phyloP scores from a whole-genome alignment of 2,329 filamentous ascomycete species.

The Diplodia sapinea region DNA sequence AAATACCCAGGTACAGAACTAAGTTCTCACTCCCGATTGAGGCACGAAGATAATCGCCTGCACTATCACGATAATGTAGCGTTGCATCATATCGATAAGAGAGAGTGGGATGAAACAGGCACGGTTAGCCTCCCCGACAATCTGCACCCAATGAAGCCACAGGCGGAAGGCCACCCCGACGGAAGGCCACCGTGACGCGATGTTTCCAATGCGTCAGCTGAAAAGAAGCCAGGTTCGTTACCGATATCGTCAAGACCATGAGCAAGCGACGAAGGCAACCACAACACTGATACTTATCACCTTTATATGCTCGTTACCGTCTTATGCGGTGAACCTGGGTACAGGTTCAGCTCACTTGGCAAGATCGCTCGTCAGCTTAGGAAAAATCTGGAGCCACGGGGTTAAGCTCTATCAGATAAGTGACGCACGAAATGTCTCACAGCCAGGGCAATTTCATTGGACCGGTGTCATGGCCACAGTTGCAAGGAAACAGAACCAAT shows the following conservation, averaged over 20 bases:
- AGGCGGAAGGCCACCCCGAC: background rate
- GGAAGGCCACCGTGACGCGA: background rate
- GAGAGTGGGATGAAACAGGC: background rate
- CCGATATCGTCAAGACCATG: too few relatives aligned
- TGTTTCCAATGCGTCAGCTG: background rate
- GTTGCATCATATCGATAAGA: constrained; percentile 5
- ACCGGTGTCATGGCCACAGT: background rate
- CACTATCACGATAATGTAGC: background rate
- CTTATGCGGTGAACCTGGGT: background rate
- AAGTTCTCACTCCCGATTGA: background rate
- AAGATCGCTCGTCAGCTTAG: background rate
- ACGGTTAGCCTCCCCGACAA: background rate
- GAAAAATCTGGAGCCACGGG: too few relatives aligned
- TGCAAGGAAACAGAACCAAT: too few relatives aligned
- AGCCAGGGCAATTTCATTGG: too few relatives aligned
- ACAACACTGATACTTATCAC: too few relatives aligned
- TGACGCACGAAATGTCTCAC: background rate
- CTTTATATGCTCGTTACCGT: too few relatives aligned
- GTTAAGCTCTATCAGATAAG: background rate
- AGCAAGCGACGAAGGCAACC: too few relatives aligned
- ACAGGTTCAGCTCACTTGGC: background rate
- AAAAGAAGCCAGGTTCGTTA: too few relatives aligned
- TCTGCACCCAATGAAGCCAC: background rate
- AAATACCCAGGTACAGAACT: background rate
- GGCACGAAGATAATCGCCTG: too few relatives aligned